Percentiles rank a stretch among this genome's conserved stretches.
phyloP scores from a whole-genome alignment of 1,284 basidiomycete species.

The Leccinum laetum region DNA sequence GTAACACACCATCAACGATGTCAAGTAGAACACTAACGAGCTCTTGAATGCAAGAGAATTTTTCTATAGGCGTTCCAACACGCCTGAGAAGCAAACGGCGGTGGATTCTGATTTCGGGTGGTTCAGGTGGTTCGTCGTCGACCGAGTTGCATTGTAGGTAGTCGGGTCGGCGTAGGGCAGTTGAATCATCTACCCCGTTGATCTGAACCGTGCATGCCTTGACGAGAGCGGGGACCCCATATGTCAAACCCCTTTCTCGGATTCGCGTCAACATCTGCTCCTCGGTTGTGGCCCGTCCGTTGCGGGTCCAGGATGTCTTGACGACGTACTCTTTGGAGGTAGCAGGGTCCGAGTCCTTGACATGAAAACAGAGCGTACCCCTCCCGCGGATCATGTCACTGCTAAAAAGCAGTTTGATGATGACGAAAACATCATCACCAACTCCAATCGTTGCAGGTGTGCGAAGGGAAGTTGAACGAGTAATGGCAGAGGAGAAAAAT shows the following conservation, averaged over 20 bases:
- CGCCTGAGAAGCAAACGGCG: background rate
- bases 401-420: background rate
- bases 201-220: background rate
- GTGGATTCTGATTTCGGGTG: background rate
- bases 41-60: background rate
- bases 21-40: background rate
- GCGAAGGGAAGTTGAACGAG: background rate
- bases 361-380: background rate
- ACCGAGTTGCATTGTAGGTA: background rate
- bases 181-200: background rate
- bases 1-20: background rate
- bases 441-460: background rate
- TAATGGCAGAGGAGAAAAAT: background rate
- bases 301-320: background rate
- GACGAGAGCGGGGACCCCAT: background rate
- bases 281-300: background rate
- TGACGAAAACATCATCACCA: background rate
- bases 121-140: background rate
- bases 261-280: background rate
- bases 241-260: background rate
- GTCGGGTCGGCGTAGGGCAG: background rate
- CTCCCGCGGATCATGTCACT: background rate
- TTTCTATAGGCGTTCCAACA: background rate
- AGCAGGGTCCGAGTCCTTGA: background rate
- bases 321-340: background rate